These are phyloP conservation scores for Rubus idaeus DNA, from an alignment of 306 rosid genomes.

Conservation along the genomic window DNA sequence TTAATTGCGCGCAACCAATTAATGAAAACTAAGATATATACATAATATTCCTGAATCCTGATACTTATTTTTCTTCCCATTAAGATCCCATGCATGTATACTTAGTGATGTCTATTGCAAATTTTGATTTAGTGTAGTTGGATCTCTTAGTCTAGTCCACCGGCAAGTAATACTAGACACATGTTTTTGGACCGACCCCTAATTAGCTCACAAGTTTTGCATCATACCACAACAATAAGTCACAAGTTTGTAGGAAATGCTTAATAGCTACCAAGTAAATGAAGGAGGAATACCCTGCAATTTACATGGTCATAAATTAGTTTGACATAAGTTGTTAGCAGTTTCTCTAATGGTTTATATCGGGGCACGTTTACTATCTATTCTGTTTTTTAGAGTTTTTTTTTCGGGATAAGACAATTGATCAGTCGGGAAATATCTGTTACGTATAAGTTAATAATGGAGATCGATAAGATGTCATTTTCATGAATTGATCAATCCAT, in stretches of 20 bases:
- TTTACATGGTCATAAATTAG: neutral
- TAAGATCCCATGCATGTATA: neutral
- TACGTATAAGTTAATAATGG: neutral
- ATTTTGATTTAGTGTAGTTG: neutral
- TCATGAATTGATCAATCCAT: neutral
- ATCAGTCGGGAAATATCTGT: neutral
- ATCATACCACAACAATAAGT: neutral
- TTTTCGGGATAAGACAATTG: neutral
- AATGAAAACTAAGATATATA: neutral
- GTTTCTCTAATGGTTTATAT: neutral
- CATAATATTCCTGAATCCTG: neutral
- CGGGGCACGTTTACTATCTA: too few relatives aligned
- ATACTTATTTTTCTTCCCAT: neutral
- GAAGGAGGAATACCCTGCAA: neutral
- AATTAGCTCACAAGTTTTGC: neutral
- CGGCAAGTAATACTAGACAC: neutral
- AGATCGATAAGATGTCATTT: too few relatives aligned
- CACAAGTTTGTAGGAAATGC: neutral
- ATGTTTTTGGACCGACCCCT: neutral
- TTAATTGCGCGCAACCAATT: neutral
- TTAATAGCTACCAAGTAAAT: neutral
- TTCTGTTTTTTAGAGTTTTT: too few relatives aligned
- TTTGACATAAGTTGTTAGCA: neutral
- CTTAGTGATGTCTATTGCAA: neutral
- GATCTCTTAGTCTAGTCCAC: neutral